Percentiles rank a stretch among this genome's conserved stretches.
These are phyloP conservation scores for Plectosphaerella sp. DNA, from an alignment of 2,329 filamentous ascomycete species.

Conservation along the genomic window DNA sequence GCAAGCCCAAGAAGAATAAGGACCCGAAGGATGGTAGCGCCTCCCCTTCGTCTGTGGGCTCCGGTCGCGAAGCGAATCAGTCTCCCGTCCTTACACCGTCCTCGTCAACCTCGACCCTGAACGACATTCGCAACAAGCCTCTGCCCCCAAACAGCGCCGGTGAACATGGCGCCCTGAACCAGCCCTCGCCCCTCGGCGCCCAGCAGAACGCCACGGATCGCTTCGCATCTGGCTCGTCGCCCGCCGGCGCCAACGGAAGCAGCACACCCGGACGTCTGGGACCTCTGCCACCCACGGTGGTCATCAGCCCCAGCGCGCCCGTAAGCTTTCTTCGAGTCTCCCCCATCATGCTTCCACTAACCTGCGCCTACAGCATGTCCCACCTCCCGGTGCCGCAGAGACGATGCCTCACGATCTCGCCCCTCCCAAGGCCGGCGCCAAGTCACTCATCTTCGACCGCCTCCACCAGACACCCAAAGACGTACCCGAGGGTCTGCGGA, in stretches of 20 bases:
- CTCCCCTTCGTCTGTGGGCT: slow-evolving; percentile 61
- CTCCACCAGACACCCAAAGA: slow-evolving; percentile 94
- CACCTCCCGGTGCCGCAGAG: slow-evolving; percentile 88
- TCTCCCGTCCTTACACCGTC: slow-evolving; percentile 71
- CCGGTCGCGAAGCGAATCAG: slow-evolving; percentile 51
- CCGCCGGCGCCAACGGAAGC: slow-evolving; percentile 36
- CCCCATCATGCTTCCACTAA: neutral
- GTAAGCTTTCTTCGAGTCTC: slow-evolving; percentile 53
- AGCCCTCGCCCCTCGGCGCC: slow-evolving; percentile 31
- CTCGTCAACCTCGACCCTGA: slow-evolving; percentile 82
- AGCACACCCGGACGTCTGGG: slow-evolving; percentile 61
- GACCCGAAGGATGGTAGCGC: slow-evolving; percentile 72
- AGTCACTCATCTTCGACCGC: slow-evolving; percentile 83
- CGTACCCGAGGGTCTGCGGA: slow-evolving; percentile 89
- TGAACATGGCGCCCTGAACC: slow-evolving; percentile 35
- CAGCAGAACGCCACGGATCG: slow-evolving; percentile 35
- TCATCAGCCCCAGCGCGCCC: slow-evolving; percentile 91
- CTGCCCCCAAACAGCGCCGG: slow-evolving; percentile 53
- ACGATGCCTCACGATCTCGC: slow-evolving; percentile 97
- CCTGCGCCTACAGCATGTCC: slow-evolving; percentile 63
- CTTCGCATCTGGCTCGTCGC: slow-evolving; percentile 31
- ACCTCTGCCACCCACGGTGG: slow-evolving; percentile 74
- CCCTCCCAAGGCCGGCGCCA: slow-evolving; percentile 85
- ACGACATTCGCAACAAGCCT: slow-evolving; percentile 81
- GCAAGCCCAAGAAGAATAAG: slow-evolving; percentile 79